Conservation (phyloP, 176 grass and related monocot genomes). For the Avena atlantica region DNA sequence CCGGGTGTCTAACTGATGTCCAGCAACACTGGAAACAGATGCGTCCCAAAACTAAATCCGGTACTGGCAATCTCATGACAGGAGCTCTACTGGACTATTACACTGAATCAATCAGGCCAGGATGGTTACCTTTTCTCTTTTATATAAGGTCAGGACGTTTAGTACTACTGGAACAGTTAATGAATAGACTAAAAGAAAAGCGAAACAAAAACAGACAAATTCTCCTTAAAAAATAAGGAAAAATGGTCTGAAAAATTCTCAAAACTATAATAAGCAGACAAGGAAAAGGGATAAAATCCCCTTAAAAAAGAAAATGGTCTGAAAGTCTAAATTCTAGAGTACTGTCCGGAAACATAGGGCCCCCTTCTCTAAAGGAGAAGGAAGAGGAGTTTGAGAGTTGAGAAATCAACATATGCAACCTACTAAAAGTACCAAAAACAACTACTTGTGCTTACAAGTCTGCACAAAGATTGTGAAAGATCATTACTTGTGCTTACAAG, state of each 20-base stretch:
- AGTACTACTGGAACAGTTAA: neutral
- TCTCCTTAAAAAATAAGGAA: neutral
- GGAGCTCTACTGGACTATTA: neutral
- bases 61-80: neutral
- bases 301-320: neutral
- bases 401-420: constrained; percentile 28
- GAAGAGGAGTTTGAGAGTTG: neutral
- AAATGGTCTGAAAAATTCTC: constrained; percentile 4
- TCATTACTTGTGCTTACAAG: constrained; percentile 5
- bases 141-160: neutral
- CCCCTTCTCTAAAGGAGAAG: neutral
- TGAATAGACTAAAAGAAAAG: neutral
- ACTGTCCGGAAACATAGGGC: neutral
- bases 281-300: neutral
- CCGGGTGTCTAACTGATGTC: neutral
- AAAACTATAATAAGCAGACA: neutral
- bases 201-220: neutral
- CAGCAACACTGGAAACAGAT: neutral
- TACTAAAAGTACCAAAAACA: neutral
- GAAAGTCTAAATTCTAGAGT: neutral
- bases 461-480: neutral
- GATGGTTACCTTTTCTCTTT: neutral
- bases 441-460: neutral
- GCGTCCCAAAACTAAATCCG: neutral
- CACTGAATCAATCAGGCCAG: neutral